Percentiles rank a stretch among this genome's conserved stretches.
Conservation (phyloP, 805 yeast species). For the Cephaloascus fragrans region DNA sequence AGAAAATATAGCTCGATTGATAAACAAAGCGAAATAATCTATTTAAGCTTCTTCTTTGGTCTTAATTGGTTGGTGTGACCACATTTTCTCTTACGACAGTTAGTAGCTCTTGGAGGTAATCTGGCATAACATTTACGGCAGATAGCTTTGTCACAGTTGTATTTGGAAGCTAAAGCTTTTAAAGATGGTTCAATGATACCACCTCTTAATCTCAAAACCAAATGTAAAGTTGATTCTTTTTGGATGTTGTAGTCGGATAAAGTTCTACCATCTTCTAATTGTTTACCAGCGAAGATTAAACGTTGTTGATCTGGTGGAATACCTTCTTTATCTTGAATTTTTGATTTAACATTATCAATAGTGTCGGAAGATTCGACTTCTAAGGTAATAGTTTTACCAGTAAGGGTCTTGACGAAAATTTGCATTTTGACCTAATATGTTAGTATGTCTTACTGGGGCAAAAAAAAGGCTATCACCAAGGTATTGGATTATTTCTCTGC, state of each 20-base stretch:
- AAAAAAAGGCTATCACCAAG: no score
- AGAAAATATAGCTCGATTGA: no score
- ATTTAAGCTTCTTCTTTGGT: conserved; percentile 99
- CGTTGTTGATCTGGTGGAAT: conserved; percentile 99
- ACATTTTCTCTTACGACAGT: conserved; percentile 99
- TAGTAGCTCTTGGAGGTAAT: conserved; percentile 99
- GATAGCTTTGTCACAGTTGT: conserved; percentile 98
- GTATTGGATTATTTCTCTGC: conserved; percentile 14
- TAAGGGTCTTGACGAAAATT: conserved; percentile 76
- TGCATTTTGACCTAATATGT: conserved; percentile 36
- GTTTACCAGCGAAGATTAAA: conserved; percentile 99
- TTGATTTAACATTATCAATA: conserved; percentile 96
- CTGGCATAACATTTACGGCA: conserved; percentile 99
- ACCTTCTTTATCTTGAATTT: conserved; percentile 99
- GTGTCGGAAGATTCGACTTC: conserved; percentile 99
- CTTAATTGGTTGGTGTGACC: conserved; percentile 99
- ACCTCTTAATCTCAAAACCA: conserved; percentile 84
- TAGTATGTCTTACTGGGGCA: conserved; percentile 16
- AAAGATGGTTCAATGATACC: conserved; percentile 99
- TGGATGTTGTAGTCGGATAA: conserved; percentile 99
- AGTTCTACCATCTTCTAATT: conserved; percentile 98
- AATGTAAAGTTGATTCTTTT: conserved; percentile 94
- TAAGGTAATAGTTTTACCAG: conserved; percentile 93
- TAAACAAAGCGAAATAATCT: conserved; percentile 39
- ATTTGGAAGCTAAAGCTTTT: conserved; percentile 98